These are phyloP conservation scores for Phaffia australis DNA, from an alignment of 768 basidiomycete genomes.

Conservation along the genomic window DNA sequence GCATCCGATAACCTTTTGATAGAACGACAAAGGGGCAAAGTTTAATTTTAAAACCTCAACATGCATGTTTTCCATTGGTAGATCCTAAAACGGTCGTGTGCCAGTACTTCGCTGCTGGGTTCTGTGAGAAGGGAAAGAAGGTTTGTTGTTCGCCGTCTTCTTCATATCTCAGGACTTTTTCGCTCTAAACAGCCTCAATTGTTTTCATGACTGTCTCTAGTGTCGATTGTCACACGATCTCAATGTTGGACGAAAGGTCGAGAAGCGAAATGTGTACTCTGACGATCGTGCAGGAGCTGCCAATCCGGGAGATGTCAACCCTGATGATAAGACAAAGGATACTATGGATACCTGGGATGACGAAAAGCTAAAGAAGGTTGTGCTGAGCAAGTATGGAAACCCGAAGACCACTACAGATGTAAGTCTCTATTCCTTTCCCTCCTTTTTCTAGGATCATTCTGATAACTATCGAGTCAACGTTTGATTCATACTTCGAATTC, in stretches of 20 bases:
- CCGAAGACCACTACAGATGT: slow-evolving; percentile 87
- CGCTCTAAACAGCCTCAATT: background rate
- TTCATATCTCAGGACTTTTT: background rate
- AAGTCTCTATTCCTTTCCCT: slow-evolving; percentile 30
- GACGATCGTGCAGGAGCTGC: slow-evolving; percentile 48
- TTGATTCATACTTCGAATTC: background rate
- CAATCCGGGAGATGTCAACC: slow-evolving; percentile 25
- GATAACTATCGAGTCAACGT: background rate
- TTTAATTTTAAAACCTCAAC: background rate
- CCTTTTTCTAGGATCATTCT: background rate
- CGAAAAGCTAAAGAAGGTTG: slow-evolving; percentile 79
- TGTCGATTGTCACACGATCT: slow-evolving; percentile 97
- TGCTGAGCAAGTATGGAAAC: slow-evolving; percentile 76
- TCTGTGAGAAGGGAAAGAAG: slow-evolving; percentile 70
- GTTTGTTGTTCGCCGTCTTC: background rate
- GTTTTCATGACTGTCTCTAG: slow-evolving; percentile 26
- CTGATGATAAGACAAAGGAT: slow-evolving; percentile 47
- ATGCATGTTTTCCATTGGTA: slow-evolving; percentile 18
- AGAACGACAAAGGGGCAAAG: background rate
- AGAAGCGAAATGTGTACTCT: slow-evolving; percentile 90
- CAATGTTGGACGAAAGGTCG: slow-evolving; percentile 77
- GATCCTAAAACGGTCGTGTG: slow-evolving; percentile 94
- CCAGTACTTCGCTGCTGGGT: slow-evolving; percentile 80
- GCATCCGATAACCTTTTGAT: background rate
- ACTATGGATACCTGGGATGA: slow-evolving; percentile 99